phyloP scores from a whole-genome alignment of 2,329 filamentous ascomycete genomes.

The Ambrosiella xylebori region DNA sequence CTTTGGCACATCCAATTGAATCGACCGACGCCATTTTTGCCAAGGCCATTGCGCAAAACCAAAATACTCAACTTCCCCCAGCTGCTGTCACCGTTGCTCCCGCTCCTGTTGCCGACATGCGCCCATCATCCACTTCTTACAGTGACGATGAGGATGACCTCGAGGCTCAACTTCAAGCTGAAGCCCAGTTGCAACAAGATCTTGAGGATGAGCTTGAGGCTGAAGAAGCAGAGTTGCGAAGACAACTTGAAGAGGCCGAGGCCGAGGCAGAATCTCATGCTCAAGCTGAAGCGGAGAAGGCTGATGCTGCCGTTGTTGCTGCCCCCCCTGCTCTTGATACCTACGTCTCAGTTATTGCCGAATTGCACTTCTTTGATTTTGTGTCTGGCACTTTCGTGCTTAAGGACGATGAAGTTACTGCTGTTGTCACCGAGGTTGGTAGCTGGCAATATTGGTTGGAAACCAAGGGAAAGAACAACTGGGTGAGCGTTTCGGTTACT shows the following conservation, averaged over 20 bases:
- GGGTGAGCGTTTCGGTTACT: slow-evolving; percentile 71
- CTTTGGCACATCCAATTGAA: slow-evolving; percentile 36
- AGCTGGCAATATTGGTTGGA: slow-evolving; percentile 95
- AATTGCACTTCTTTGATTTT: slow-evolving; percentile 90
- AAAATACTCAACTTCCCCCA: not conserved
- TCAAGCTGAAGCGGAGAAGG: not conserved
- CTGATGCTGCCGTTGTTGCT: not conserved
- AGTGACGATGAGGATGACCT: slow-evolving; percentile 8
- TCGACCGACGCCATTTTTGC: slow-evolving; percentile 39
- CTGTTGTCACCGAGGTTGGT: slow-evolving; percentile 70
- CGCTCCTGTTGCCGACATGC: not conserved
- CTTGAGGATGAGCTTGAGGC: slow-evolving; percentile 28
- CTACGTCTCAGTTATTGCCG: slow-evolving; percentile 57
- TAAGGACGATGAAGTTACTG: slow-evolving; percentile 58
- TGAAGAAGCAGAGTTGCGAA: slow-evolving; percentile 26
- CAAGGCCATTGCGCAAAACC: slow-evolving; percentile 30
- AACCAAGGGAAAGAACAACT: slow-evolving; percentile 60
- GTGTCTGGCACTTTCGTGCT: slow-evolving; percentile 67
- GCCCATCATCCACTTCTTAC: slow-evolving; percentile 13
- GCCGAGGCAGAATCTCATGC: not conserved
- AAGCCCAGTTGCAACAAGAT: slow-evolving; percentile 8
- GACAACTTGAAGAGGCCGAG: slow-evolving; percentile 1
- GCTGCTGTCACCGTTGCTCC: not conserved
- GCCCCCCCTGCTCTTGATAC: slow-evolving; percentile 52
- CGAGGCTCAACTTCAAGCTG: slow-evolving; percentile 8